Base-by-base conservation (phyloP, 768 basidiomycete genomes). In the Amyloporia xantha region DNA sequence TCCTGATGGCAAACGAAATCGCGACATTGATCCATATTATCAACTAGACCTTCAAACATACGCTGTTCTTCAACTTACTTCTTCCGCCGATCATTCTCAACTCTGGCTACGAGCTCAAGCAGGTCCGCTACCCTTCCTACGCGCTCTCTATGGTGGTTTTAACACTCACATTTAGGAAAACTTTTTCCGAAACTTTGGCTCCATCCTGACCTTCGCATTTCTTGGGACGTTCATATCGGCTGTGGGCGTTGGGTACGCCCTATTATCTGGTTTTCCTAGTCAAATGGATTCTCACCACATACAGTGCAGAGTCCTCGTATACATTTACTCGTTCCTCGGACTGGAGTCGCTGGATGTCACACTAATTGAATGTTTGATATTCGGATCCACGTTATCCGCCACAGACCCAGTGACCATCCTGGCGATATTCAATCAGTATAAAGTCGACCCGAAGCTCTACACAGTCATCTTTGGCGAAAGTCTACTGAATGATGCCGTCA, bases 351-450 rank as follows among this genome's bases (percentile, higher is more conserved):
- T 96, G 51, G 80, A 90, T 53, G 69, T 98, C 49, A 82, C 84
- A 0, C 71, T 96, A 20, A 72, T 99, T 37, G 96, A 99, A 69
- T 97, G 96, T 62, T 76, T 99, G 33, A 91, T 84, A 17, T 98
- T 98, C 64, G 96, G 96, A 20, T 94, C 94, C 4, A 95, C 96
- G 4, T 74, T 99, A 19, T 94, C 92, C 25, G 96, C 96, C 2
- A 99, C 96, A 37, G 96, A 99, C 64, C 95, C 95, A 0, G 92
- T 97, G 23, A 98, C 96, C 5, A 96, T 99, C 62, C 76, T 99
- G 26, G 91, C 95, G 38, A 98, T 99, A 47, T 99, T 99, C 75
- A 92, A 96, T 59, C 91, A 96, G 59, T 89, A 95, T 72, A 96
- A 97, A 64, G 94, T 98, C 58, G 96, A 99, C 67, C 94, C 96